phyloP scores from a whole-genome alignment of 2,329 filamentous ascomycete genomes.

The Nigrospora oryzae region DNA sequence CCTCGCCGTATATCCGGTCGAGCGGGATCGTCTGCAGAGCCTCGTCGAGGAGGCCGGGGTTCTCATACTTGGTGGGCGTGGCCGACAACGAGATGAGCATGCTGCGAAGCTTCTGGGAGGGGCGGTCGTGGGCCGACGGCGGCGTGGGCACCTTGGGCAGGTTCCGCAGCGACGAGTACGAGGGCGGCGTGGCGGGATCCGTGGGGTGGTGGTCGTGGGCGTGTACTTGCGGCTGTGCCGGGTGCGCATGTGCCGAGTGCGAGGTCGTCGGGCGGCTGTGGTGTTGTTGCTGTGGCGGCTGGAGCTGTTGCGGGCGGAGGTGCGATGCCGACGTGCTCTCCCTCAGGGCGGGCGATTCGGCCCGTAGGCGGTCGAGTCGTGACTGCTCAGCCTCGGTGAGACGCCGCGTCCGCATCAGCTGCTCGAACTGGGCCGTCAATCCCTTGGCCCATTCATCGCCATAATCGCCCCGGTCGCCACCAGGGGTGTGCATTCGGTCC shows the following conservation, averaged over 20 bases:
- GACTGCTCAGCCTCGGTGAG: constrained; percentile 71
- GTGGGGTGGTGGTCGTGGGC: constrained; percentile 10
- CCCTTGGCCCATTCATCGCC: constrained; percentile 72
- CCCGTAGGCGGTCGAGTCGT: constrained; percentile 47
- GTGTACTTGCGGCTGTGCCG: constrained; percentile 6
- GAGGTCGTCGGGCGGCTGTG: constrained; percentile 38
- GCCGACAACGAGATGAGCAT: constrained; percentile 77
- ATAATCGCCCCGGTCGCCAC: constrained; percentile 29
- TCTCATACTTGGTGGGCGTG: constrained; percentile 91
- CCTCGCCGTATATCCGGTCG: constrained; percentile 85
- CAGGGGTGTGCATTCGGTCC: constrained; percentile 10
- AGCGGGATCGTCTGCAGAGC: constrained; percentile 79
- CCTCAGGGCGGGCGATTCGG: constrained; percentile 45
- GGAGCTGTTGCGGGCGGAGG: constrained; percentile 21
- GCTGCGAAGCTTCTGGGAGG: constrained; percentile 69
- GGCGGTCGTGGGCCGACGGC: constrained; percentile 55
- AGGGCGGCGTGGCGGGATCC: constrained; percentile 27
- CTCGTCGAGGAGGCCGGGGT: constrained; percentile 88
- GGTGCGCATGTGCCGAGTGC: constrained; percentile 16
- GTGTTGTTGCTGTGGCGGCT: constrained; percentile 3
- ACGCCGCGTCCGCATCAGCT: constrained; percentile 76
- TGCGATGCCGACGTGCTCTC: constrained; percentile 43
- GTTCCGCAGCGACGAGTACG: constrained; percentile 40
- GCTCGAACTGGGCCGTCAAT: constrained; percentile 76
- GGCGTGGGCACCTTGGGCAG: constrained; percentile 58